Evolutionary conservation across 306 rosid genomes (phyloP).

Genomic region (Ormosia semicastrata): DNA sequence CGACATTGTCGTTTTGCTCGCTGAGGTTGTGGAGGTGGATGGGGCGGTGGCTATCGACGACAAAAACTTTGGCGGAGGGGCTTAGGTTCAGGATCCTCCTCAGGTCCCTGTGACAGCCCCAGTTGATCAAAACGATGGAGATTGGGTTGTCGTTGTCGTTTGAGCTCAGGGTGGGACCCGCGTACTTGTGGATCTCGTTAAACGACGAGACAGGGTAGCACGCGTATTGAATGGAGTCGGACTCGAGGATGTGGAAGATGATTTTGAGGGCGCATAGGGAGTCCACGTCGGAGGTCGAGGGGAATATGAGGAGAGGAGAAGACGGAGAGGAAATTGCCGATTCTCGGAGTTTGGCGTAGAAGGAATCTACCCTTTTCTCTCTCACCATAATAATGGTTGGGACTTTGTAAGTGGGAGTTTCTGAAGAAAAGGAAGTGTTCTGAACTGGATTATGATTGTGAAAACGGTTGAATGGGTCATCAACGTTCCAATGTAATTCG

Average conservation of each 20-base stretch:
- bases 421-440: no score
- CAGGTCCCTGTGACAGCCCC: constrained; percentile 87
- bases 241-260: constrained; percentile 72
- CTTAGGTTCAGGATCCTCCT: constrained; percentile 47
- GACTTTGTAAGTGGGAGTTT: no score
- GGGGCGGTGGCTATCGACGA: constrained; percentile 88
- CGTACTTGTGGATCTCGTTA: constrained; percentile 67
- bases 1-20: constrained; percentile 62
- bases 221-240: constrained; percentile 74
- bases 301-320: constrained; percentile 76
- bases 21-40: constrained; percentile 84
- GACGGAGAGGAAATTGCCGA: constrained; percentile 50
- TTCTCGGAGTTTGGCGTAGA: constrained; percentile 63
- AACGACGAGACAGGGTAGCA: constrained; percentile 91
- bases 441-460: no score
- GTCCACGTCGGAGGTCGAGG: constrained; percentile 91
- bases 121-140: constrained; percentile 68
- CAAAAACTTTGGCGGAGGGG: constrained; percentile 55
- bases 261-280: constrained; percentile 82
- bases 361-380: constrained; percentile 64
- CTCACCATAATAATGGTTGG: constrained; percentile 65
- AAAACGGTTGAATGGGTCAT: no score
- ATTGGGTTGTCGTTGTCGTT: constrained; percentile 27
- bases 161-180: constrained; percentile 38
- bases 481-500: no score